Percentiles rank a stretch among this genome's conserved stretches.
These are phyloP conservation scores for Mycena metata DNA, from an alignment of 768 basidiomycete species.

Conservation along the genomic window DNA sequence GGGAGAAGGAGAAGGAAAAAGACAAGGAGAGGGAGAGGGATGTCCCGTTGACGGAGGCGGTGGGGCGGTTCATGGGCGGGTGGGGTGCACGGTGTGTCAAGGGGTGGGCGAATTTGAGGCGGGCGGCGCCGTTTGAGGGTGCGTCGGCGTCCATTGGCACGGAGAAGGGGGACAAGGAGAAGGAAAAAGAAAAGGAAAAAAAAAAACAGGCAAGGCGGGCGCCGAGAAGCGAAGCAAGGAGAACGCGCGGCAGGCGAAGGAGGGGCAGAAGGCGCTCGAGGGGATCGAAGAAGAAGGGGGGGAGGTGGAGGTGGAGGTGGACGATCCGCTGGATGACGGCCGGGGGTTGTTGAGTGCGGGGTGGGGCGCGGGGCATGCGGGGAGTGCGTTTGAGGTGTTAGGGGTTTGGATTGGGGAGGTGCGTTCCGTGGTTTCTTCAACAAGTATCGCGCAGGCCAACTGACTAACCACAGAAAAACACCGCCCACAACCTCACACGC, in stretches of 20 bases:
- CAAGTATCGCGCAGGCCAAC: too few relatives aligned
- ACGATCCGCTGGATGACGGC: slow-evolving; percentile 68
- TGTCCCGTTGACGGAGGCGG: slow-evolving; percentile 49
- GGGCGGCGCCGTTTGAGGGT: slow-evolving; percentile 38
- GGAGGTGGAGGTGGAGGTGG: slow-evolving; percentile 35
- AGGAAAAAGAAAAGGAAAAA: slow-evolving; percentile 36
- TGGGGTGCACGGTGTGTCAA: slow-evolving; percentile 56
- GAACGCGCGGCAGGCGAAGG: slow-evolving; percentile 38
- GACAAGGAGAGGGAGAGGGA: neutral
- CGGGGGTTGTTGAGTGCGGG: slow-evolving; percentile 73
- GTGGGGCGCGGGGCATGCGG: slow-evolving; percentile 87
- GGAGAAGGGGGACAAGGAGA: slow-evolving; percentile 43
- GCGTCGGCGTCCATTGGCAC: neutral
- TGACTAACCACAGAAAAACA: slow-evolving; percentile 58
- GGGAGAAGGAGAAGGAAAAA: neutral
- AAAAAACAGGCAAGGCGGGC: slow-evolving; percentile 39
- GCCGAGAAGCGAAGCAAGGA: slow-evolving; percentile 39
- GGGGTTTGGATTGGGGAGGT: slow-evolving; percentile 76
- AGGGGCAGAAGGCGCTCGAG: slow-evolving; percentile 36
- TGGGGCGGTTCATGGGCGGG: slow-evolving; percentile 63
- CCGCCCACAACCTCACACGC: slow-evolving; percentile 44
- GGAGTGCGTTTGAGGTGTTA: slow-evolving; percentile 80
- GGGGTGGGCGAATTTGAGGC: slow-evolving; percentile 28
- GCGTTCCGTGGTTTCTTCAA: too few relatives aligned
- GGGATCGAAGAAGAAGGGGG: slow-evolving; percentile 39